These are phyloP conservation scores for Millerozyma acaciae DNA, from an alignment of 805 yeast species.

Conservation along the genomic window DNA sequence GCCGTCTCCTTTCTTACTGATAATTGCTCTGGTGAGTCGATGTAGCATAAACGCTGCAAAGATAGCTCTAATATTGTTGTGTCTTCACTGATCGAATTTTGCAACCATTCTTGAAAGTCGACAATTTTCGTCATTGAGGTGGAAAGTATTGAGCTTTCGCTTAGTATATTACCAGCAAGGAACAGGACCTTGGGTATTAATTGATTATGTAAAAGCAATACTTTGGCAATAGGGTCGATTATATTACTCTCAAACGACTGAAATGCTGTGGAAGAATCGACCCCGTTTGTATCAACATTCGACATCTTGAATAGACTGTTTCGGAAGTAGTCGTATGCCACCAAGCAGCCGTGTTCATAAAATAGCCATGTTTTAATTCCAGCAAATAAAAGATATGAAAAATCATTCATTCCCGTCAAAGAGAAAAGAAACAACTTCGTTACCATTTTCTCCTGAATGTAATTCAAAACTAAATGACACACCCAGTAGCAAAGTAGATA, in stretches of 20 bases:
- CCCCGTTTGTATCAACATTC: too few species aligned
- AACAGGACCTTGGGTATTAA: too few species aligned
- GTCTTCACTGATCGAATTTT: too few species aligned
- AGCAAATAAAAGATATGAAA: conserved; percentile 6
- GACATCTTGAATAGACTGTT: conserved; percentile 5
- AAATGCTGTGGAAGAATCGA: neutral
- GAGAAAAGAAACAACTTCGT: conserved; percentile 9
- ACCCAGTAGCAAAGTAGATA: conserved; percentile 22
- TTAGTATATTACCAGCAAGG: too few species aligned
- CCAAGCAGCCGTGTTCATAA: conserved; percentile 22
- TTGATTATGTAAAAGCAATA: too few species aligned
- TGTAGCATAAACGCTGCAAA: too few species aligned
- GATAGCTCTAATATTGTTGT: too few species aligned
- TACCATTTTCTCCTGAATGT: conserved; percentile 11
- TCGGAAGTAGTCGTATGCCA: conserved; percentile 15
- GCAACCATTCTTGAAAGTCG: too few species aligned
- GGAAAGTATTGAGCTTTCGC: too few species aligned
- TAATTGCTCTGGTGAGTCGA: too few species aligned
- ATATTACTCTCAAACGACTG: neutral
- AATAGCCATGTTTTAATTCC: conserved; percentile 18
- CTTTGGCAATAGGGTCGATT: conserved; percentile 2
- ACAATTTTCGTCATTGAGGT: too few species aligned
- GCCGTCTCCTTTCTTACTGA: too few species aligned
- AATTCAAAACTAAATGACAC: conserved; percentile 13
- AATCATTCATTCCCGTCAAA: conserved; percentile 5